A percentile compares a stretch with the other conserved stretches of the same genome.
Conservation (phyloP, 495 filamentous ascomycete genomes). For the Hyphodiscus hymeniophilus region DNA sequence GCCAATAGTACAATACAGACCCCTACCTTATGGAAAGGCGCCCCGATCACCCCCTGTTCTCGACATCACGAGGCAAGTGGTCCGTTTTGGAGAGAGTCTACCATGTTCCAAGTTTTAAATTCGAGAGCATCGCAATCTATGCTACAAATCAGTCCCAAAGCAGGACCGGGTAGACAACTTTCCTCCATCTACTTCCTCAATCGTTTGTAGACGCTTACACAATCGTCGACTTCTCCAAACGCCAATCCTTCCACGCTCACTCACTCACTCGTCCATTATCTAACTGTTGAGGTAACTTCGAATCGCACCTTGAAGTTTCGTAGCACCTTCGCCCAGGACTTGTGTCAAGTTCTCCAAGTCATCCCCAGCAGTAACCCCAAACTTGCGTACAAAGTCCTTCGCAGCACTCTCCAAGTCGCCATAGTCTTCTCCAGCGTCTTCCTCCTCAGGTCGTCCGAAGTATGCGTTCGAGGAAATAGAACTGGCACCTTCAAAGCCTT, state of each 20-base stretch:
- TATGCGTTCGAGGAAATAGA: slow-evolving; percentile 93
- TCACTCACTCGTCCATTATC: not conserved
- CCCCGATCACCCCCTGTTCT: no score
- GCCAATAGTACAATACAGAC: no score
- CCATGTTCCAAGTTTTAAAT: no score
- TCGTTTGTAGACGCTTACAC: not conserved
- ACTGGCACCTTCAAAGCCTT: slow-evolving; percentile 86
- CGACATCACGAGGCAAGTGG: no score
- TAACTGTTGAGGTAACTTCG: slow-evolving; percentile 72
- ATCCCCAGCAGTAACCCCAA: slow-evolving; percentile 90
- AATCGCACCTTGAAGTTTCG: slow-evolving; percentile 80
- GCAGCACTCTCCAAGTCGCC: slow-evolving; percentile 86
- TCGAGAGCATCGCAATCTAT: slow-evolving; percentile 17
- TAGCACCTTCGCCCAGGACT: slow-evolving; percentile 76
- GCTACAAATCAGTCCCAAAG: slow-evolving; percentile 6
- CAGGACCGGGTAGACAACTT: not conserved
- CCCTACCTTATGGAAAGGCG: no score
- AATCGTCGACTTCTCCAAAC: slow-evolving; percentile 2
- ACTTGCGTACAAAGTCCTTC: slow-evolving; percentile 88
- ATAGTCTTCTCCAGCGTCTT: slow-evolving; percentile 67
- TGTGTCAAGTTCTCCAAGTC: slow-evolving; percentile 84
- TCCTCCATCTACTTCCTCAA: not conserved
- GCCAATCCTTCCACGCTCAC: not conserved
- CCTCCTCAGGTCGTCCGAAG: slow-evolving; percentile 78
- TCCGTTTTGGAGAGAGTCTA: no score